Percentiles rank a stretch among this genome's conserved stretches.
Conservation (phyloP, 805 yeast genomes). For the Ogataea nakhonphanomensis region DNA sequence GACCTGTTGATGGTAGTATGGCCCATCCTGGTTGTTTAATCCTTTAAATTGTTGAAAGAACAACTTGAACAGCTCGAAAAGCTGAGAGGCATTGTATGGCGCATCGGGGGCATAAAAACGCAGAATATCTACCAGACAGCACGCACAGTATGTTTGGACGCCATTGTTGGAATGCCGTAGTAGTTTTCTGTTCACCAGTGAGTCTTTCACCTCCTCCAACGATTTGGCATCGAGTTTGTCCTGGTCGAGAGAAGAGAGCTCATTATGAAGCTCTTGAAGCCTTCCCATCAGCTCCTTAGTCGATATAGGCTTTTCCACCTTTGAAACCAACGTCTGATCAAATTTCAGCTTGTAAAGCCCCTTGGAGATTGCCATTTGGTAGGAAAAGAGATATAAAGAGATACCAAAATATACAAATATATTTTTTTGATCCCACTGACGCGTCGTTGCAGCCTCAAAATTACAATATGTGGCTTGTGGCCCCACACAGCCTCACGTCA, state of each 20-base stretch:
- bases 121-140: constrained; percentile 72
- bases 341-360: constrained; percentile 18
- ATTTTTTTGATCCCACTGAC: constrained; percentile 10
- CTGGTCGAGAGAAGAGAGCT: constrained; percentile 60
- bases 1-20: constrained; percentile 59
- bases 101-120: constrained; percentile 87
- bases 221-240: constrained; percentile 48
- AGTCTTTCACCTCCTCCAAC: constrained; percentile 44
- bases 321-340: constrained; percentile 42
- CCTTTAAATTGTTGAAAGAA: constrained; percentile 60
- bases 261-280: constrained; percentile 56
- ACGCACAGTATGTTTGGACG: constrained; percentile 64
- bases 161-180: constrained; percentile 61
- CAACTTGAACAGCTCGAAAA: constrained; percentile 62
- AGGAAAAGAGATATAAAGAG: not conserved
- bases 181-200: constrained; percentile 56
- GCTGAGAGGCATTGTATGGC: constrained; percentile 65
- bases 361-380: constrained; percentile 18
- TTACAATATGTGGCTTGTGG: not conserved
- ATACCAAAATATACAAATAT: not conserved
- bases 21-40: constrained; percentile 48
- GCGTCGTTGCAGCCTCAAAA: constrained; percentile 9
- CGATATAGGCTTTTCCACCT: constrained; percentile 54
- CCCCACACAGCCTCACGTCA: constrained; percentile 1
- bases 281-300: constrained; percentile 59